Base-by-base conservation (phyloP, 176 grass and related monocot species). In the Oryza glumipatula region DNA sequence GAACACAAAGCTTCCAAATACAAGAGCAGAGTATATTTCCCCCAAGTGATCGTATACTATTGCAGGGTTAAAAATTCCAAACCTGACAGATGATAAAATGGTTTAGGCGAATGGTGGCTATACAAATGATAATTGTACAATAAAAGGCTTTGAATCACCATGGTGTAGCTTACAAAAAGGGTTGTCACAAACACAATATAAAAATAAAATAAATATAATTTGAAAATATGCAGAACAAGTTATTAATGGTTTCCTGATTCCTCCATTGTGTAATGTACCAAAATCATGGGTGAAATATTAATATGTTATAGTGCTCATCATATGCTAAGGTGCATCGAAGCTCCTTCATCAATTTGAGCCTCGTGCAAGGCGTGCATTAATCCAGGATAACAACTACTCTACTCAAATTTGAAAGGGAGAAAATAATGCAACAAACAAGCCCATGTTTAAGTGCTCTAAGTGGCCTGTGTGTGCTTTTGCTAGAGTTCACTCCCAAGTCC, bases 1-100 rank as follows among this genome's bases (percentile, higher is more conserved):
- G 72, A 99, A 99, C 52, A 99, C 78, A 61, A 99, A 90, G 76
- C 97, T 99, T 83, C 97, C 97, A 79, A 99, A 77, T 38, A 99
- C 84, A 74, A 99, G 92, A 78, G 97, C 81, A 33, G 97, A 89
- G 88, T 80, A 99, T 64, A 99, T 99, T 82, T 99, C 97, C 39
- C 97, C 97, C 79, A 99, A 78, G 79, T 99, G 94, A 39, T 96
- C 97, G 84, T 99, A 99, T 8, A 99, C 97, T 73, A 94, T 86
- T 10, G 90, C 88, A 82, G 97, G 97, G 83, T 96, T 87, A 80
- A 99, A 94, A 67, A 92, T 83, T 80, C 84, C 94, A 82, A 92
- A 99, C 97, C 97, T 99, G 67, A 66, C 3, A 70, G 2, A 63
- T 46, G 9, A 8, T 72, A 79, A 78, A 45, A 45, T 66, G 14